Evolutionary conservation across 2,329 filamentous ascomycete genomes (phyloP).

Genomic region (Neoascochyta sp.): DNA sequence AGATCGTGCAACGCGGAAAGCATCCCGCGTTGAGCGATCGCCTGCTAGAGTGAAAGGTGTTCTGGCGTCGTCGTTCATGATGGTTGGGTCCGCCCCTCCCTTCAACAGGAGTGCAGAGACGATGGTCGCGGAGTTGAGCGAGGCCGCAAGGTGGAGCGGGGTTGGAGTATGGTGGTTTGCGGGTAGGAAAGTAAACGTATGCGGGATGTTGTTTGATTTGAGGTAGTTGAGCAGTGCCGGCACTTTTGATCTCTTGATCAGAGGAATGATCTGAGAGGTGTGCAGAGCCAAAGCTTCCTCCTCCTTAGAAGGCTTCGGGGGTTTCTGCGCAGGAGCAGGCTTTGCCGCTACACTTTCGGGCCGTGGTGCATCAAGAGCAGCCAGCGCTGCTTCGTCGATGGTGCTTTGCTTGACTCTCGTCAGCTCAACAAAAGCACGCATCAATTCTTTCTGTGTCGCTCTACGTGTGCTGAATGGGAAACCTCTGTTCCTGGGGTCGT

Average conservation of each 20-base stretch:
- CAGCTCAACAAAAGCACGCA: conserved; percentile 90
- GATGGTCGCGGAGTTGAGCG: conserved; percentile 74
- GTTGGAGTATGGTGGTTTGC: conserved; percentile 73
- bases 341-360: conserved; percentile 40
- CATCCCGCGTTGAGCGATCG: conserved; percentile 79
- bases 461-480: conserved; percentile 92
- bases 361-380: conserved; percentile 46
- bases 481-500: conserved; percentile 75
- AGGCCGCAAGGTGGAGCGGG: conserved; percentile 79
- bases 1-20: conserved; percentile 81
- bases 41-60: conserved; percentile 83
- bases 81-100: conserved; percentile 68
- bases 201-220: conserved; percentile 65
- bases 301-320: conserved; percentile 68
- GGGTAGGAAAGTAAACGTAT: conserved; percentile 74
- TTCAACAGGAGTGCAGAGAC: conserved; percentile 73
- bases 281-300: conserved; percentile 80
- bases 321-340: conserved; percentile 44
- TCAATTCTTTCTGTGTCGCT: conserved; percentile 89
- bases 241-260: conserved; percentile 85
- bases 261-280: conserved; percentile 80
- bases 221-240: conserved; percentile 84
- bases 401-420: conserved; percentile 83
- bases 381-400: conserved; percentile 64
- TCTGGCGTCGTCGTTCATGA: conserved; percentile 64